Percentiles rank a stretch among this genome's conserved stretches.
These are phyloP conservation scores for Raffaelea ambrosiae DNA, from an alignment of 2,329 filamentous ascomycete species.

Conservation along the genomic window DNA sequence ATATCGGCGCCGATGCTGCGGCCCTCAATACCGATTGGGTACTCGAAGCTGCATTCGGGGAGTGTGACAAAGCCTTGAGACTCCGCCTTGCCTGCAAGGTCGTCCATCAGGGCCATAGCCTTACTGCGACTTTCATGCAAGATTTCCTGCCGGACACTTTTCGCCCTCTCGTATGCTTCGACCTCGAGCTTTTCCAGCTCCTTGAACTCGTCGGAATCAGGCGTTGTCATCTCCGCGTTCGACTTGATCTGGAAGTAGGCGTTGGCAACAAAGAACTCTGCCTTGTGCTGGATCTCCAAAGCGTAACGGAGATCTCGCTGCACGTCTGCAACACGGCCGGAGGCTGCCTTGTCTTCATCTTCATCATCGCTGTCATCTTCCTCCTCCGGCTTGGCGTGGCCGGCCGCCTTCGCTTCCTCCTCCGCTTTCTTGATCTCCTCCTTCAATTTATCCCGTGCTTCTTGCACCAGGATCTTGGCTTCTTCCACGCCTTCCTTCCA, in stretches of 20 bases:
- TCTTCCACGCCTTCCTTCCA: conserved; percentile 55
- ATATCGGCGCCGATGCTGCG: conserved; percentile 57
- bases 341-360: conserved; percentile 16
- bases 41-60: conserved; percentile 46
- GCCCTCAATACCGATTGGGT: conserved; percentile 63
- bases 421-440: conserved; percentile 34
- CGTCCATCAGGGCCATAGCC: conserved; percentile 55
- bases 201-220: conserved; percentile 59
- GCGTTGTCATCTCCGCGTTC: conserved; percentile 52
- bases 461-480: conserved; percentile 43
- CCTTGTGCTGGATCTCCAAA: conserved; percentile 73
- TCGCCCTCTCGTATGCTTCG: conserved; percentile 69
- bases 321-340: conserved; percentile 42
- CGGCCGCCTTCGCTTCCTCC: conserved; percentile 10
- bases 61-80: conserved; percentile 53
- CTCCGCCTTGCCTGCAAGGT: conserved; percentile 44
- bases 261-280: conserved; percentile 77
- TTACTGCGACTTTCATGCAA: conserved; percentile 50
- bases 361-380: conserved; percentile 12
- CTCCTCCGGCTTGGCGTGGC: conserved; percentile 13
- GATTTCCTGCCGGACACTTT: conserved; percentile 68
- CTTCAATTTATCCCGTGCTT: conserved; percentile 55
- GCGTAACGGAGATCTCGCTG: conserved; percentile 62
- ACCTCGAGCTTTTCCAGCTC: conserved; percentile 62
- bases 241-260: conserved; percentile 77